Base-by-base conservation (phyloP, 2,329 filamentous ascomycete genomes). In the Acrodontium crateriforme region DNA sequence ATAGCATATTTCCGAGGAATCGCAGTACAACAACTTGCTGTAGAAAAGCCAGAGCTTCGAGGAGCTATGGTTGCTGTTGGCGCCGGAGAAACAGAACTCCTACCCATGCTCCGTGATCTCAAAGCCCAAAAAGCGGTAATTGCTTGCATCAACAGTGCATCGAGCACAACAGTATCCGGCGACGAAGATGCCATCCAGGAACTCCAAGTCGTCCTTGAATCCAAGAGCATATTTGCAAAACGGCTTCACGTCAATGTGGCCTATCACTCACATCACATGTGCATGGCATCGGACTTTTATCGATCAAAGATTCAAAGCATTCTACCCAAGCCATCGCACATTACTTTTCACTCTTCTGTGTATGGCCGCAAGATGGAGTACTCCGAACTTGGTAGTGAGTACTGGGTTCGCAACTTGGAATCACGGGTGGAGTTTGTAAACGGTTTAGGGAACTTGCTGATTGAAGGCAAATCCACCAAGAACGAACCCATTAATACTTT, bases 321-420 rank as follows among this genome's bases (percentile, higher is more conserved):
- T 6, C 27, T 9, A 15, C 9, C 11, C 9, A 19, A 10, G 14
- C 3, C 9, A 11, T 6, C 24, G 24, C n/a, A 17, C 30, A 12
- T 7, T 12, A 12, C 14, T 12, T 6, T 25, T 31, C 24, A 25
- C 24, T 35, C 28, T 9, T 22, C 27, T 9, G 32, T 35, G n/a
- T 31, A 28, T 24, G 29, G 32, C 9, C 7, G 20, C 4, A 4
- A 4, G n/a, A 4, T 22, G 4, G 16, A n/a, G 9, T 21, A 6
- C 8, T 27, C 6, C 9, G 15, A 4, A 12, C 29, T 18, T 17
- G 18, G 25, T 3, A 10, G 28, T 14, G 13, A 16, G 0, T 65
- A 66, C 40, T 67, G 62, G 63, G 40, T 30, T 1, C 45, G 56
- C 15, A 67, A 66, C 37, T 55, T 65, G 54, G 35, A 45, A 2